Conservation (phyloP, 495 filamentous ascomycete species). For the Penicillium daleae region DNA sequence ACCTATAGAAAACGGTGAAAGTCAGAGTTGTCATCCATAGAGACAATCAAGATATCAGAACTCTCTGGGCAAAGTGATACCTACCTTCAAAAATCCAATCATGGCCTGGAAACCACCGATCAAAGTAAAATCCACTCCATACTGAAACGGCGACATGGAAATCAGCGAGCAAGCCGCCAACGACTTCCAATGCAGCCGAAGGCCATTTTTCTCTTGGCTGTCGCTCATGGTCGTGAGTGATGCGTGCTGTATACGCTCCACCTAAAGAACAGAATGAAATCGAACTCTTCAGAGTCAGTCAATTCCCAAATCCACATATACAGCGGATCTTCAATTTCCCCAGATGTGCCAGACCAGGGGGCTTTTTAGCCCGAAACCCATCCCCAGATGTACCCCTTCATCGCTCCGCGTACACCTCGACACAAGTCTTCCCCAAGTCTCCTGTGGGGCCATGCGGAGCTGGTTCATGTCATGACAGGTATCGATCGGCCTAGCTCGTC, state of each 20-base stretch:
- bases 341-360: background rate
- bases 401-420: background rate
- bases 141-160: conserved; percentile 57
- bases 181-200: conserved; percentile 29
- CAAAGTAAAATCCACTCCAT: conserved; percentile 64
- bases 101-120: conserved; percentile 66
- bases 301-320: background rate
- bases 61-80: background rate
- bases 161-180: conserved; percentile 26
- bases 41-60: background rate
- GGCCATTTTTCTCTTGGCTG: conserved; percentile 17
- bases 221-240: conserved; percentile 10
- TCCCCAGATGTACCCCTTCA: background rate
- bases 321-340: background rate
- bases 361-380: conserved; percentile 2
- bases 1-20: conserved; percentile 5
- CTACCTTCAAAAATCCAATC: conserved; percentile 59
- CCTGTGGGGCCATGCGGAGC: conserved; percentile 26
- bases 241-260: background rate
- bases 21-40: background rate
- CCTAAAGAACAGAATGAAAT: background rate
- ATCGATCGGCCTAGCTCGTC: conserved; percentile 3
- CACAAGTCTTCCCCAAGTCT: conserved; percentile 3
- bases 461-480: background rate
- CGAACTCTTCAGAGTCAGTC: background rate